Evolutionary conservation across 2,329 filamentous ascomycete genomes (phyloP).

Genomic region (Dactylonectria estremocensis): DNA sequence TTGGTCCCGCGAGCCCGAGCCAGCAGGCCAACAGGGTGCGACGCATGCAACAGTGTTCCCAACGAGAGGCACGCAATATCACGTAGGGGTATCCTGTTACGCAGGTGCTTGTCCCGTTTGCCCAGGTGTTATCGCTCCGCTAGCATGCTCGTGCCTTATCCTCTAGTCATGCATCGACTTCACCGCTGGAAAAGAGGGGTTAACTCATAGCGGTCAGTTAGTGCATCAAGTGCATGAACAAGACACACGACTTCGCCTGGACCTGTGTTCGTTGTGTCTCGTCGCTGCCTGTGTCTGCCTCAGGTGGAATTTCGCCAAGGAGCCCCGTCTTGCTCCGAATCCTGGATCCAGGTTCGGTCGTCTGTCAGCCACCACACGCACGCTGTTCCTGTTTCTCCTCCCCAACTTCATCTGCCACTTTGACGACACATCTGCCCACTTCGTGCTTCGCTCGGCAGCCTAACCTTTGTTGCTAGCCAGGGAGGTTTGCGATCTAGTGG

Average conservation of each 20-base stretch:
- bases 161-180: background rate
- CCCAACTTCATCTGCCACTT: conserved; percentile 19
- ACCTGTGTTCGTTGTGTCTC: background rate
- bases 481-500: conserved; percentile 7
- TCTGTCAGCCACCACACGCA: background rate
- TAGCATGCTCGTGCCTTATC: conserved; percentile 1
- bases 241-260: background rate
- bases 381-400: background rate
- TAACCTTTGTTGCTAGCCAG: conserved; percentile 6
- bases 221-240: background rate
- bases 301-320: conserved; percentile 18
- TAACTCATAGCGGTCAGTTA: conserved; percentile 10
- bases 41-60: conserved; percentile 16
- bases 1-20: conserved; percentile 21
- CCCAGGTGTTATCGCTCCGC: conserved; percentile 10
- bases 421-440: conserved; percentile 28
- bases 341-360: conserved; percentile 2
- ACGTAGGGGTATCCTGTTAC: conserved; percentile 19
- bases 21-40: conserved; percentile 8
- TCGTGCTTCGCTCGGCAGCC: conserved; percentile 23
- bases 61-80: conserved; percentile 22
- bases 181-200: background rate
- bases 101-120: background rate
- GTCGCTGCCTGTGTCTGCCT: conserved; percentile 20
- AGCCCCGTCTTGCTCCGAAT: conserved; percentile 10